Base-by-base conservation (phyloP, 2,329 filamentous ascomycete species). In the Magnaporthiopsis rhizophila region DNA sequence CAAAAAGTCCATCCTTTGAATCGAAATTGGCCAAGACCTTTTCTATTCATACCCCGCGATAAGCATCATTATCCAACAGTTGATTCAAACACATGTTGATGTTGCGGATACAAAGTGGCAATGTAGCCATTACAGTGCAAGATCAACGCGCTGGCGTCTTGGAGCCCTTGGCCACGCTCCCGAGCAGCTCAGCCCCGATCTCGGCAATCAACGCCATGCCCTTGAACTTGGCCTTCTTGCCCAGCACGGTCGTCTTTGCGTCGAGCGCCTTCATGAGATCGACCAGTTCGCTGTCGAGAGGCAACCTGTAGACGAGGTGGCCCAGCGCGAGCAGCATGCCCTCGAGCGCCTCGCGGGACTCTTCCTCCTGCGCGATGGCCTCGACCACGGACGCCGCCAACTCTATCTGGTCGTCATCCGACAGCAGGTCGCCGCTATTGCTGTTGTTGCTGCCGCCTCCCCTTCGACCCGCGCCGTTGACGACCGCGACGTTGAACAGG, bases 201-300 rank as follows among this genome's bases (percentile, higher is more conserved):
- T 86, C 83, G 1, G 64, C 66, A 21, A 92, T 72, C 59, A 92
- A 74, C 62, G 79, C 76, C 73, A 89, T 82, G 15, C 81, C 76
- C 1, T 83, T 80, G 68, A 90, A 88, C 1, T 73, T 70, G 64
- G 80, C 78, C 66, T 81, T 80, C 75, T 89, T 91, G 1, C 72
- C 78, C 50, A 80, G 65, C 1, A 96, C 80, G 0, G 84, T 87
- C 3, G 84, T 84, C 38, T 82, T 80, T 0, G 92, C 90, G 72
- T 93, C 92, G 81, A 97, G 84, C 0, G 87, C 88, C 64, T 85
- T 84, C 68, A 92, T 82, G n/a, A 97, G 76, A 73, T 96, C 92
- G 13, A 87, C 80, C n/a, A 97, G 74, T 68, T 93, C 90, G 0
- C 92, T 90, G 36, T 89, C 85, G 50, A 86, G 71, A 6, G 87